These are phyloP conservation scores for Fusarium sp. DNA, from an alignment of 2,329 filamentous ascomycete species.

Conservation along the genomic window DNA sequence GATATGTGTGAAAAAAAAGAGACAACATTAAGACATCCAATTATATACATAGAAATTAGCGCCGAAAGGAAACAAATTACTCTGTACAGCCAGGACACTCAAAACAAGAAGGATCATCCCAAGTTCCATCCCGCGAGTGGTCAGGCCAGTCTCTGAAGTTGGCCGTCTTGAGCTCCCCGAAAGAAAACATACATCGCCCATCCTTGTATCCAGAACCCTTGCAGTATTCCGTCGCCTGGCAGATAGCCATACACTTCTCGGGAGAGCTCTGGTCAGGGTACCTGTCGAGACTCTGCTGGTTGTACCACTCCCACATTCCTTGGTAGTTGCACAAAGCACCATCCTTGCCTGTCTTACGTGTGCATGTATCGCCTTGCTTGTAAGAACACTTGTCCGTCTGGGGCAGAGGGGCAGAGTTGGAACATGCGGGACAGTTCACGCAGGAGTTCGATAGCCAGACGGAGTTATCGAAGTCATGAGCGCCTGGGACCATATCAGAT, in stretches of 20 bases:
- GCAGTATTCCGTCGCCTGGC: background rate
- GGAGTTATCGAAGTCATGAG: background rate
- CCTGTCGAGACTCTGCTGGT: background rate
- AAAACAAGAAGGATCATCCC: slow-evolving; percentile 14
- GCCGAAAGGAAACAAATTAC: background rate
- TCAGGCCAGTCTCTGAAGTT: slow-evolving; percentile 11
- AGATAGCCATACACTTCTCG: slow-evolving; percentile 8
- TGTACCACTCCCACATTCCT: slow-evolving; percentile 12
- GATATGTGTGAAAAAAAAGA: rapidly evolving
- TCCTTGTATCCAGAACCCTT: slow-evolving; percentile 12
- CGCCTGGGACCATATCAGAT: background rate
- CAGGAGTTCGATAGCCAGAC: slow-evolving; percentile 5
- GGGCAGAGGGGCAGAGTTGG: background rate
- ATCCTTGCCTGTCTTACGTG: background rate
- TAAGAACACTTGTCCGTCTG: background rate
- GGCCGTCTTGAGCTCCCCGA: background rate
- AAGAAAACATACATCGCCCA: slow-evolving; percentile 13
- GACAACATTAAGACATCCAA: background rate
- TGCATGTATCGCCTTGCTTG: background rate
- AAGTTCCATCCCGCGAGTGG: slow-evolving; percentile 1
- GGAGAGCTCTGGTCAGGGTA: slow-evolving; percentile 11
- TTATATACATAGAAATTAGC: background rate
- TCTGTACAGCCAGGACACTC: slow-evolving; percentile 3
- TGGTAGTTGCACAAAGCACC: slow-evolving; percentile 6
- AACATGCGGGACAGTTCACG: background rate